Evolutionary conservation across 108 stramenopile genomes (phyloP), one percentile per base, ranked within the genome.

Genomic region (Nitzschia sp.): DNA sequence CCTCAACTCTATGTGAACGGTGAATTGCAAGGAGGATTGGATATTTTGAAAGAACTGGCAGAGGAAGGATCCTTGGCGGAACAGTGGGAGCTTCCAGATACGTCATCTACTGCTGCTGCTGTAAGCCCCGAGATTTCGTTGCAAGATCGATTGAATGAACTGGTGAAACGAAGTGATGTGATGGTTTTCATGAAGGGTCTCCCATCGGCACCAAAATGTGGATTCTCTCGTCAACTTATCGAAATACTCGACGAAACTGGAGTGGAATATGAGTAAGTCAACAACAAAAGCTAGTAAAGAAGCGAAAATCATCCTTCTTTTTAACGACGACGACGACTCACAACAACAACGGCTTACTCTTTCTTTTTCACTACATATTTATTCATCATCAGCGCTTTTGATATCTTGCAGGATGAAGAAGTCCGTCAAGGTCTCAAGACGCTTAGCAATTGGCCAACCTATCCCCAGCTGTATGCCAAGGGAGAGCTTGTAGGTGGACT

Each of bases 101-200:
- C 35, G 1, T 21, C 54, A 30, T 32, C 0, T 13, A 45, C 11
- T 47, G 1, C 33, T 33, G 63, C 1, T 16, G 45, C 30, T 27
- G 25, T 34, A 26, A 33, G 26, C 47, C 47, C 58, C 26, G 45
- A 41, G 21, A 56, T 55, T 57, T 58, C 81, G 4, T 59, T 95
- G 47, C 48, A 87, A 23, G 82, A 88, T 35, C 82, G 84, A 55
- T 76, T 95, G 27, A 28, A 63, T 15, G 68, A 72, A 71, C 67
- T 96, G 23, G 63, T 90, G 22, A 69, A 64, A 26, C 63, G 81
- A 27, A 72, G 80, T 31, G 75, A 82, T 33, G 84, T 97, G 60
- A 92, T 98, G 90, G 70, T 98, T 2, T 98, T 98, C 72, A 98
- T 98, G 98, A 98, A 98, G 75, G 98, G 98, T 53, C 66, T 96